Conservation (phyloP, 129 eudicot genomes). For the Chrysanthemum makinoi region DNA sequence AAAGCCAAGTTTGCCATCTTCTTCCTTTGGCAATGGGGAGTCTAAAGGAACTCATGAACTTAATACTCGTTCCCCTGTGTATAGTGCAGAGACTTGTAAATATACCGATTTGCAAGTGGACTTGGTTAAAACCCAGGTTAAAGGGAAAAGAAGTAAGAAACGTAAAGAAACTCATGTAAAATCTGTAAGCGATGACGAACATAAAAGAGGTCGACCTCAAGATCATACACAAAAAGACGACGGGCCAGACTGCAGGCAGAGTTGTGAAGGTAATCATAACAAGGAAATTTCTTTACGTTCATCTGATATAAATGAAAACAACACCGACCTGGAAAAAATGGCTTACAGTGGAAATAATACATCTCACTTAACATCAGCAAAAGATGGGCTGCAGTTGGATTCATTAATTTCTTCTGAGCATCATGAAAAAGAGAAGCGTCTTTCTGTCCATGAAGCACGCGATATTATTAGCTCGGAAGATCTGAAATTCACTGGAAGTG, state of each 20-base stretch:
- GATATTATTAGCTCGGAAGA: slow-evolving; percentile 25
- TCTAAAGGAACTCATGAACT: slow-evolving; percentile 36
- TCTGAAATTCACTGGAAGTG: slow-evolving; percentile 21
- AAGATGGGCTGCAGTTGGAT: slow-evolving; percentile 23
- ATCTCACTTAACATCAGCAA: slow-evolving; percentile 22
- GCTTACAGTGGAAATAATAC: slow-evolving; percentile 15
- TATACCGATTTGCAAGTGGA: slow-evolving; percentile 32
- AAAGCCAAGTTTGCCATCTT: slow-evolving; percentile 36
- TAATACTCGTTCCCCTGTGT: slow-evolving; percentile 17
- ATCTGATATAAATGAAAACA: not conserved
- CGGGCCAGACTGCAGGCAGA: slow-evolving; percentile 29
- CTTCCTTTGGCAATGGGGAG: slow-evolving; percentile 34
- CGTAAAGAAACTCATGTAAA: slow-evolving; percentile 32
- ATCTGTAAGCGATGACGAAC: slow-evolving; percentile 20
- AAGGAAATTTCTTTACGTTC: too few relatives aligned
- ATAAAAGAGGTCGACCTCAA: slow-evolving; percentile 33
- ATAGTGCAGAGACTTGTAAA: too few relatives aligned
- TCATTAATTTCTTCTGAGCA: slow-evolving; percentile 34
- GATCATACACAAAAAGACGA: slow-evolving; percentile 23
- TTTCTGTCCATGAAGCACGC: slow-evolving; percentile 28
- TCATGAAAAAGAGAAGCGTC: slow-evolving; percentile 25
- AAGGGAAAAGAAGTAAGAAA: slow-evolving; percentile 55
- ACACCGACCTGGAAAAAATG: slow-evolving; percentile 19
- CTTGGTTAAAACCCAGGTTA: slow-evolving; percentile 39
- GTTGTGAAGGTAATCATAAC: not conserved